These are phyloP conservation scores for Melanomma pulvis-pyrius DNA, from an alignment of 495 filamentous ascomycete genomes.

Conservation along the genomic window DNA sequence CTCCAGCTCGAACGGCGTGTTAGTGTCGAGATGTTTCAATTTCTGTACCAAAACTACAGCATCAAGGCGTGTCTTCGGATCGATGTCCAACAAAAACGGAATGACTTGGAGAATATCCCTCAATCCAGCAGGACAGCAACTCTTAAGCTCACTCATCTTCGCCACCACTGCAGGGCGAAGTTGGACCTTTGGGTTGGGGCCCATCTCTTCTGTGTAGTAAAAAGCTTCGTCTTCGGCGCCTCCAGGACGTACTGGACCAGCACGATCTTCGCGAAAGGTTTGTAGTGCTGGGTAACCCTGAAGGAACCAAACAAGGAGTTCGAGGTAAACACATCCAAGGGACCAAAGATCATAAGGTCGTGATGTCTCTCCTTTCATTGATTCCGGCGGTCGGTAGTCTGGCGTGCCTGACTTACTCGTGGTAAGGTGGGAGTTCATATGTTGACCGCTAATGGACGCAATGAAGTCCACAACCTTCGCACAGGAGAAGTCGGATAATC, in stretches of 20 bases:
- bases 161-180: not conserved
- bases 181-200: not conserved
- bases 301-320: constrained; percentile 17
- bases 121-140: not conserved
- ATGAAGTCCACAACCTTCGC: constrained; percentile 11
- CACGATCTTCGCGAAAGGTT: not conserved
- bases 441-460: constrained; percentile 11
- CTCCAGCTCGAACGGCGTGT: not conserved
- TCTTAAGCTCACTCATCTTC: not conserved
- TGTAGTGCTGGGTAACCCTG: constrained; percentile 1
- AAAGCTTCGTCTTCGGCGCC: constrained; percentile 6
- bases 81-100: constrained; percentile 3
- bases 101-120: not conserved
- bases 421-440: constrained; percentile 3
- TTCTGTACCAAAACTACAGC: not conserved
- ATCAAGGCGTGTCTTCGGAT: not conserved
- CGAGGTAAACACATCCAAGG: constrained; percentile 16
- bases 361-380: constrained; percentile 1
- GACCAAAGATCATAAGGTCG: constrained; percentile 20
- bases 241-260: not conserved
- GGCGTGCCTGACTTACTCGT: constrained; percentile 5
- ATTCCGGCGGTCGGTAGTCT: constrained; percentile 14
- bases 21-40: constrained; percentile 7
- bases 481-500: constrained; percentile 12
- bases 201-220: not conserved